Base-by-base conservation (phyloP, 2,329 filamentous ascomycete genomes). In the Teratosphaeria epicoccoides region DNA sequence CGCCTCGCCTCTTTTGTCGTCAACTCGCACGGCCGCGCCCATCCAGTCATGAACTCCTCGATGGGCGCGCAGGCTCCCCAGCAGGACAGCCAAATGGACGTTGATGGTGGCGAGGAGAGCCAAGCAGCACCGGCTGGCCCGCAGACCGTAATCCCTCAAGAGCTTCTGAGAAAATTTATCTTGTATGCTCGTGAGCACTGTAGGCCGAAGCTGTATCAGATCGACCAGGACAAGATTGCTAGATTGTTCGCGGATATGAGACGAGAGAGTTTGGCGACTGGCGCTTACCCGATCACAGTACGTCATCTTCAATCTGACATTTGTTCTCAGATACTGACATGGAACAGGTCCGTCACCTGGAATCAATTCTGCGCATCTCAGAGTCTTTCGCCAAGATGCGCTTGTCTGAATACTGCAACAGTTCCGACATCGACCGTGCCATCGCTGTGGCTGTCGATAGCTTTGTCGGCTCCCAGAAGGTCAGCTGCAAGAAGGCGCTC, bases 351-450 rank as follows among this genome's bases (percentile, higher is more conserved):
- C 90, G 93, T 75, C 93, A 98, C 73, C 76, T 98, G 28, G 93
- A 98, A 78, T 91, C 91, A 56, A 96, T 97, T 65, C 94, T 98
- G 74, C 88, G 93, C 65, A 95, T 95, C 65, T 84, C 84, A 52
- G 93, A 98, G 69, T 75, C 90, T 0, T 98, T 98, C 73, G 94
- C 87, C 71, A 91, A 95, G 65, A 98, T 98, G 93, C 85, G 93
- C 12, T 76, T 98, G n/a, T 93, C 87, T 0, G 93, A 98, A 60
- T 97, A 95, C 74, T 95, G 91, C 70, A 85, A 85, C 5, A 73
- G 86, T 1, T 81, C 86, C 54, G 93, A 98, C 66, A 95, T 98
- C 61, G 93, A 98, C 70, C 88, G 93, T 43, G 93, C 93, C 52
- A 98, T 98, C 64, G 88, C 90, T 12, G 93, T 98, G 6, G 95